These are phyloP conservation scores for Corylus avellana DNA, from an alignment of 306 rosid species.

Conservation along the genomic window DNA sequence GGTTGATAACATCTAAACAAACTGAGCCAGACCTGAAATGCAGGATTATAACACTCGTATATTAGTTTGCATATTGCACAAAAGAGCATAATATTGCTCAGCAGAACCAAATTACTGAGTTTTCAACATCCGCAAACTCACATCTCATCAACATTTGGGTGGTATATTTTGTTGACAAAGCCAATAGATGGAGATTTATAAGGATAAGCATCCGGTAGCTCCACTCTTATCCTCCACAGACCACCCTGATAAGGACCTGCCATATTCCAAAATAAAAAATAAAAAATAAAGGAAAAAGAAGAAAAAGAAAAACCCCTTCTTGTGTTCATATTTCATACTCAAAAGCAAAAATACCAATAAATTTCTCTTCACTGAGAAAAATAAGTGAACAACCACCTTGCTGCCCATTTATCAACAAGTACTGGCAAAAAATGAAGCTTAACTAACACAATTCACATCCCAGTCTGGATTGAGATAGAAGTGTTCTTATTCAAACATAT, in stretches of 20 bases:
- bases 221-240: conserved; percentile 84
- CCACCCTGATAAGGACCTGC: conserved; percentile 83
- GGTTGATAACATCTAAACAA: conserved; percentile 92
- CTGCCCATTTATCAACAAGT: conserved; percentile 24
- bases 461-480: neutral
- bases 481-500: neutral
- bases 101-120: conserved; percentile 18
- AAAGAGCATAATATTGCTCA: conserved; percentile 10
- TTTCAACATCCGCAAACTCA: conserved; percentile 44
- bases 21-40: conserved; percentile 81
- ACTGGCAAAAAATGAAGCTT: neutral
- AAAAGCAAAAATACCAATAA: conserved; percentile 27
- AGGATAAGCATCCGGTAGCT: conserved; percentile 89
- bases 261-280: conserved; percentile 22
- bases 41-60: conserved; percentile 23
- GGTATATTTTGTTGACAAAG: conserved; percentile 80
- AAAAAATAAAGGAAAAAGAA: too few relatives aligned
- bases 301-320: neutral
- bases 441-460: conserved; percentile 7
- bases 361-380: conserved; percentile 27
- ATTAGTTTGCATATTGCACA: conserved; percentile 23
- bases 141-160: conserved; percentile 96
- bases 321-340: conserved; percentile 8
- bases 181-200: conserved; percentile 89
- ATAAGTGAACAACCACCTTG: conserved; percentile 26